Conservation (phyloP, 495 filamentous ascomycete genomes). For the Xeromyces bisporus region DNA sequence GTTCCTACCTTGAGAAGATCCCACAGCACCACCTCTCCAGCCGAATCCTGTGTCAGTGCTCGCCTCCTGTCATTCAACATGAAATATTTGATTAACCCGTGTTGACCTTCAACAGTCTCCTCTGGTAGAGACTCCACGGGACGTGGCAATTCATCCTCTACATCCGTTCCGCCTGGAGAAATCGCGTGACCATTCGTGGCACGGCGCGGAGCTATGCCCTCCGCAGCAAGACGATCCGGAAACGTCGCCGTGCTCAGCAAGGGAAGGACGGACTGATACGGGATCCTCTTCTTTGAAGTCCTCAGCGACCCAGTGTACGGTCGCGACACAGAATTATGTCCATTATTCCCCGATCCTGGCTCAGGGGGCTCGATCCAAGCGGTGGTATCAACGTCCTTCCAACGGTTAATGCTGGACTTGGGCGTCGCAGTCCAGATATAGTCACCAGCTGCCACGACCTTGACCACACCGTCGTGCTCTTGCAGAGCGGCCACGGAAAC, state of each 20-base stretch:
- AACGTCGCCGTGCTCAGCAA: slow-evolving; percentile 74
- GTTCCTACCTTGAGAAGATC: slow-evolving; percentile 70
- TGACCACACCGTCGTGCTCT: slow-evolving; percentile 78
- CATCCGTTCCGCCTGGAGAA: slow-evolving; percentile 36
- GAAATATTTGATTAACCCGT: slow-evolving; percentile 84
- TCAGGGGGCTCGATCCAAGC: slow-evolving; percentile 36
- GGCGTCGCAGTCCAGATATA: slow-evolving; percentile 90
- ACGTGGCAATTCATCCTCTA: slow-evolving; percentile 39
- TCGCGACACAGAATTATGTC: slow-evolving; percentile 8
- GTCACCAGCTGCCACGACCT: slow-evolving; percentile 62
- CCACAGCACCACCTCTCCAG: slow-evolving; percentile 93
- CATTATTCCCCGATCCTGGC: slow-evolving; percentile 40
- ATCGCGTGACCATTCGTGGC: slow-evolving; percentile 36
- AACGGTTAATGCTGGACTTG: slow-evolving; percentile 87
- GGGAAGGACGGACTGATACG: slow-evolving; percentile 54
- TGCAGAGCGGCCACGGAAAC: slow-evolving; percentile 74
- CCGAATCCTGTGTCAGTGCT: slow-evolving; percentile 82
- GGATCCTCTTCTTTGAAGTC: slow-evolving; percentile 43
- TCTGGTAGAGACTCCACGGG: slow-evolving; percentile 62
- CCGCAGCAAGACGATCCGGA: slow-evolving; percentile 34
- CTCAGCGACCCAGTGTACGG: slow-evolving; percentile 2
- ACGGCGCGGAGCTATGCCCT: slow-evolving; percentile 31
- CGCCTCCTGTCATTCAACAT: slow-evolving; percentile 81
- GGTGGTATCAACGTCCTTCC: slow-evolving; percentile 72
- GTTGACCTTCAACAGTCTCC: slow-evolving; percentile 84